Evolutionary conservation across 2,329 filamentous ascomycete genomes (phyloP).

Genomic region (Leptographium galeiforme): DNA sequence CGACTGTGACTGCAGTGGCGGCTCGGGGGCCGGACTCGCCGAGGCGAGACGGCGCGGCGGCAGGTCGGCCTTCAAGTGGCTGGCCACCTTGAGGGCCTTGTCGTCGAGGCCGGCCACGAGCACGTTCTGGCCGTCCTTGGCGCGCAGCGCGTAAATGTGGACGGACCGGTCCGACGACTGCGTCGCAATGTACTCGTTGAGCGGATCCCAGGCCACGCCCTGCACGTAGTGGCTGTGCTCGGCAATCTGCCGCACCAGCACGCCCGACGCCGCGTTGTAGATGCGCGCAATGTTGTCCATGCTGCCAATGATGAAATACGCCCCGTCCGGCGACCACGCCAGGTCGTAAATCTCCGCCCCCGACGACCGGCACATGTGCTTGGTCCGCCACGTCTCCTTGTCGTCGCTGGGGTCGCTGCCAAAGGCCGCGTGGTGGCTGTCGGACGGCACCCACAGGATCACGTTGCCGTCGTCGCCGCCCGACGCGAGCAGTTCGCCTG

Average conservation of each 20-base stretch:
- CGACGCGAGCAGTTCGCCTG: slow-evolving; percentile 85
- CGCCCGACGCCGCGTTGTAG: slow-evolving; percentile 67
- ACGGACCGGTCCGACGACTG: slow-evolving; percentile 97
- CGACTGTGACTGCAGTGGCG: neutral
- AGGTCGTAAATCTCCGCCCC: slow-evolving; percentile 96
- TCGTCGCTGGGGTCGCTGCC: slow-evolving; percentile 81
- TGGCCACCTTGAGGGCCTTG: slow-evolving; percentile 67
- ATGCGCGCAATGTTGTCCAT: slow-evolving; percentile 99
- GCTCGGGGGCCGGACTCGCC: slow-evolving; percentile 53
- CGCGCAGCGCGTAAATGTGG: slow-evolving; percentile 92
- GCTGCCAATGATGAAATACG: slow-evolving; percentile 94
- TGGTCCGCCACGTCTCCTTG: slow-evolving; percentile 92
- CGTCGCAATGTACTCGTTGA: slow-evolving; percentile 96
- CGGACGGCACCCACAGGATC: slow-evolving; percentile 86
- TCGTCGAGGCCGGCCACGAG: slow-evolving; percentile 44
- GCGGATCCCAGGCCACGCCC: slow-evolving; percentile 93
- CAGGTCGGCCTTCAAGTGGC: slow-evolving; percentile 71
- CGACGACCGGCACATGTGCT: slow-evolving; percentile 92
- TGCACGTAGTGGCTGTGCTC: slow-evolving; percentile 98
- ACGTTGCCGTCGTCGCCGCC: slow-evolving; percentile 97
- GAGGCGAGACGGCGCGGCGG: slow-evolving; percentile 81
- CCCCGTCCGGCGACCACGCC: slow-evolving; percentile 94
- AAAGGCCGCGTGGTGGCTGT: slow-evolving; percentile 54
- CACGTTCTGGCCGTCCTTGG: slow-evolving; percentile 90
- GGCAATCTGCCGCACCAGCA: slow-evolving; percentile 77